Percentiles rank a stretch among this genome's conserved stretches.
These are phyloP conservation scores for Colletotrichum sp. DNA, from an alignment of 2,329 filamentous ascomycete species.

Conservation along the genomic window DNA sequence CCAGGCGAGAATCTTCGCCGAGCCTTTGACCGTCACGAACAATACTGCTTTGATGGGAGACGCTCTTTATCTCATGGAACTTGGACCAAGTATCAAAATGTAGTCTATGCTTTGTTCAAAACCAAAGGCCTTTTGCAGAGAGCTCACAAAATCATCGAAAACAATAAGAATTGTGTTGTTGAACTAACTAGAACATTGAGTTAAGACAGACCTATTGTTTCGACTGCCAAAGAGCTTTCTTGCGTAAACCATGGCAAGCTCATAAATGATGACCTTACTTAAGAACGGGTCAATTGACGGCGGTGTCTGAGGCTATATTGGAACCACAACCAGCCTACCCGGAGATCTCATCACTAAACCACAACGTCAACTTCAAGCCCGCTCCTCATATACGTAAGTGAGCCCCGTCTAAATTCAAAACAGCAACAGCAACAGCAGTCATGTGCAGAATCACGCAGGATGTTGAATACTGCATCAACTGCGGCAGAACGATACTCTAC, in stretches of 20 bases:
- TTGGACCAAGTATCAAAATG: neutral
- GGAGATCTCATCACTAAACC: neutral
- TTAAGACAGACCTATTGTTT: neutral
- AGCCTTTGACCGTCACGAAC: neutral
- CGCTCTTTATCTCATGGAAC: neutral
- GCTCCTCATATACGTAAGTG: neutral
- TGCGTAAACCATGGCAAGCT: neutral
- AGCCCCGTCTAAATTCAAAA: neutral
- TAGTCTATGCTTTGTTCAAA: neutral
- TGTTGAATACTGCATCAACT: neutral
- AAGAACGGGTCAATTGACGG: neutral
- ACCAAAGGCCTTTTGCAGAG: neutral
- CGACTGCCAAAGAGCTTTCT: neutral
- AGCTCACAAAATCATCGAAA: neutral
- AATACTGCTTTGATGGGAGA: neutral
- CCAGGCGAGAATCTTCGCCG: neutral
- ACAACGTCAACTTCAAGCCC: neutral
- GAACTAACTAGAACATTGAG: neutral
- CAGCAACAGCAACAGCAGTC: neutral
- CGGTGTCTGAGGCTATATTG: neutral
- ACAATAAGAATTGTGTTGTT: neutral
- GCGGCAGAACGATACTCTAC: neutral
- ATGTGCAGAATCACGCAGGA: neutral
- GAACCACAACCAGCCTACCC: neutral
- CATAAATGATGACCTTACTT: neutral